Evolutionary conservation across 176 grass and related monocot genomes (phyloP), one percentile per base, ranked within the genome.

Genomic region (Chloris gayana): DNA sequence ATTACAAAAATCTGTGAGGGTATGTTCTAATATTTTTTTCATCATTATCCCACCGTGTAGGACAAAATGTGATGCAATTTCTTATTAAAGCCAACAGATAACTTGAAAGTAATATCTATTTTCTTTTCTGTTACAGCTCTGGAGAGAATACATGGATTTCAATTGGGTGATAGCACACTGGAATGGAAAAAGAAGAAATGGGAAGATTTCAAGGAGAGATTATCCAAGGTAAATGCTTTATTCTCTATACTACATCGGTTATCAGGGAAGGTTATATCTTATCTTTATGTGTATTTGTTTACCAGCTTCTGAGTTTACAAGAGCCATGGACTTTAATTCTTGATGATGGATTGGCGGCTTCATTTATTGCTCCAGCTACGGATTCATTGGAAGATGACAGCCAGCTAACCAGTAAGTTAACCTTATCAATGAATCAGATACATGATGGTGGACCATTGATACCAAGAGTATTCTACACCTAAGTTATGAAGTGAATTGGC

Each of bases 181-280:
- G 92, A 95, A 49, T 98, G 92, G 92, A 86, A 93, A 84, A 94
- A 86, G 88, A 85, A 91, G 81, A 98, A 98, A 76, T 98, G 92
- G 92, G 60, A 86, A 22, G 95, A 91, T 82, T 98, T 98, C 78
- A 87, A 79, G 49, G 80, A 88, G 49, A 91, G 72, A 68, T 72
- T 98, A 73, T 83, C 70, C 56, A 90, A 93, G 92, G 95, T 77
- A 69, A 21, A 67, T 74, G 37, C 15, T 47, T 65, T 70, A 9
- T 18, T 67, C 45, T 73, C 14, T 57, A 26, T n/a, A n/a, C n/a
- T n/a, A n/a, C 45, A 57, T 77, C 47, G 14, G 6, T 68, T 59
- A 80, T 22, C 9, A 27, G n/a, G 14, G 34, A 51, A 41, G 7
- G 4, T 41, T 67, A 22, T 68, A 41, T 44, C 4, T 18, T 46